phyloP scores from a whole-genome alignment of 441 rosid species.

The Erysimum cheiri region DNA sequence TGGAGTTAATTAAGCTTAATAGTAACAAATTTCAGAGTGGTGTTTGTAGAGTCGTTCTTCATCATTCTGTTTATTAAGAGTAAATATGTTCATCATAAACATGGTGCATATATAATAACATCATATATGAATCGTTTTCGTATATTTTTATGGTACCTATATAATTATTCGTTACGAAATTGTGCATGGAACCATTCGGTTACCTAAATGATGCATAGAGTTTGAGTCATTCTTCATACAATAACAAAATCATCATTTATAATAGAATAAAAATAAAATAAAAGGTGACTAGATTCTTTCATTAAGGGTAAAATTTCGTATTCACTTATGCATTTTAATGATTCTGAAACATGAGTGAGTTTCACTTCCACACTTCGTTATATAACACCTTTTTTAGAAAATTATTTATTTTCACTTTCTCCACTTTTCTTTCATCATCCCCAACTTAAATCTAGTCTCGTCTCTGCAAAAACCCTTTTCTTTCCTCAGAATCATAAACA shows the following conservation, averaged over 20 bases:
- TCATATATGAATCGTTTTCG: no score
- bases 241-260: neutral
- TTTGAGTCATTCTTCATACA: neutral
- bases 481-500: constrained; percentile 7
- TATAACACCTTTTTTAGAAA: constrained; percentile 3
- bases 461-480: constrained; percentile 8
- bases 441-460: neutral
- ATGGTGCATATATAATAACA: neutral
- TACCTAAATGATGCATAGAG: neutral
- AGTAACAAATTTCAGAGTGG: neutral
- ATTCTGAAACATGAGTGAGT: constrained; percentile 2
- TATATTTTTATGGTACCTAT: neutral
- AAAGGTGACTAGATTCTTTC: constrained; percentile 25
- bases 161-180: neutral
- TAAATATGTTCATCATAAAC: no score
- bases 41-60: no score
- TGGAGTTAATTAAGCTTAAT: no score
- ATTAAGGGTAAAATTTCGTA: constrained; percentile 19
- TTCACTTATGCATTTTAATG: constrained; percentile 17
- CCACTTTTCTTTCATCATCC: neutral
- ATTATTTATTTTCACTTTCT: constrained; percentile 28
- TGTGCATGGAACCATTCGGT: neutral
- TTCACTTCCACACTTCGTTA: constrained; percentile 32
- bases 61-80: no score
- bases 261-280: neutral